phyloP scores from a whole-genome alignment of 768 basidiomycete genomes.

The Porphyrellus cyaneotinctus region DNA sequence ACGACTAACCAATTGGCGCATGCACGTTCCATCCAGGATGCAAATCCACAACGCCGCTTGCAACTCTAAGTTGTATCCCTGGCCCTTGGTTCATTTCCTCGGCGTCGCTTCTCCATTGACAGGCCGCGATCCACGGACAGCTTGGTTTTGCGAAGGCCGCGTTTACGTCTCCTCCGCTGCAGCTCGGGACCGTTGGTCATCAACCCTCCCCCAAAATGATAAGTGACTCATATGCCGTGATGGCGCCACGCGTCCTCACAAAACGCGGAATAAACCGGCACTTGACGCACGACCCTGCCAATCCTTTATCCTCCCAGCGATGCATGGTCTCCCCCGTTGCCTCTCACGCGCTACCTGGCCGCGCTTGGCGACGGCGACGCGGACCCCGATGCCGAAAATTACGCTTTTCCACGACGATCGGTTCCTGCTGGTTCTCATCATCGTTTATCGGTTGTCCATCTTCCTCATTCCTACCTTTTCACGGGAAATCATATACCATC shows the following conservation, averaged over 20 bases:
- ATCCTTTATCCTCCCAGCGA: slow-evolving; percentile 1
- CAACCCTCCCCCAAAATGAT: not conserved
- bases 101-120: not conserved
- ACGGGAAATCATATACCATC: not conserved
- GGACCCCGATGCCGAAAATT: slow-evolving; percentile 2
- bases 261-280: slow-evolving; percentile 17
- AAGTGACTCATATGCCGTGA: slow-evolving; percentile 2
- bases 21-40: not conserved
- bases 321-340: not conserved
- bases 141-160: not conserved
- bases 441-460: not conserved
- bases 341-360: slow-evolving; percentile 4
- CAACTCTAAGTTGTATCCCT: not conserved
- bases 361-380: slow-evolving; percentile 11
- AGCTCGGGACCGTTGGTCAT: too few relatives aligned
- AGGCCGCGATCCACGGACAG: slow-evolving; percentile 1
- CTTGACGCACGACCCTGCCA: not conserved
- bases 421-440: not conserved
- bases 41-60: not conserved
- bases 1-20: not conserved
- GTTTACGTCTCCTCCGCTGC: not conserved
- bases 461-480: not conserved
- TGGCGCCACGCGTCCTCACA: not conserved
- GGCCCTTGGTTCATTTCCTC: not conserved
- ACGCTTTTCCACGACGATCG: slow-evolving; percentile 20